Conservation (phyloP, 495 filamentous ascomycete species). For the Tetracladium marchalianum region DNA sequence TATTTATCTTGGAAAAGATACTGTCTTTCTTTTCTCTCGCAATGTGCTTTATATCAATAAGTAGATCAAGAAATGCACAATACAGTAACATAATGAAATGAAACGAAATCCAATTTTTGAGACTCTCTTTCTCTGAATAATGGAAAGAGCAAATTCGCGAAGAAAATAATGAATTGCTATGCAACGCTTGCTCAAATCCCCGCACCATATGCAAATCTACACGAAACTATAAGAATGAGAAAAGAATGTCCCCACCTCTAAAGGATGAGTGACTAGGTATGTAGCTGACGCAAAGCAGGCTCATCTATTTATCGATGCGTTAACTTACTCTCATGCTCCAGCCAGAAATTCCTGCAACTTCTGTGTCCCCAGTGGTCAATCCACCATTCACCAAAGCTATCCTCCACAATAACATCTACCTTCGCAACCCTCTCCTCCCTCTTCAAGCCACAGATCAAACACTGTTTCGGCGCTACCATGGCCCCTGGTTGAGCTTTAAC, state of each 20-base stretch:
- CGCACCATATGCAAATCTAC: background rate
- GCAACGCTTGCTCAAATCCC: background rate
- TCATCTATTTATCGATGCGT: constrained; percentile 44
- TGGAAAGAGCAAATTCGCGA: background rate
- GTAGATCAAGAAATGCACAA: no score
- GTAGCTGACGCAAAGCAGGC: no score
- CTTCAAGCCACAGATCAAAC: constrained; percentile 80
- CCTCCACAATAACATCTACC: constrained; percentile 69
- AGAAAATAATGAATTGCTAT: background rate
- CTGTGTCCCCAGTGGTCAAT: constrained; percentile 79
- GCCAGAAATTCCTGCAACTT: constrained; percentile 78
- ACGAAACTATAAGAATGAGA: background rate
- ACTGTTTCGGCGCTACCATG: constrained; percentile 62
- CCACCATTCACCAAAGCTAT: constrained; percentile 97
- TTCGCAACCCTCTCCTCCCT: constrained; percentile 70
- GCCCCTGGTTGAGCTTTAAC: constrained; percentile 55
- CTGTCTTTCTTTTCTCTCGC: no score
- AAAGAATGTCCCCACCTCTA: background rate
- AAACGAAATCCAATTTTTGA: no score
- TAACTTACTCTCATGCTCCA: constrained; percentile 55
- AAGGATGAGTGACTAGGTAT: background rate
- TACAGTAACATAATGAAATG: no score
- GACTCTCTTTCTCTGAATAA: no score
- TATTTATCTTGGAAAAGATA: no score
- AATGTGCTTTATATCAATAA: no score